phyloP scores from a whole-genome alignment of 148 eudicot species.

The Rhododendron henanense region DNA sequence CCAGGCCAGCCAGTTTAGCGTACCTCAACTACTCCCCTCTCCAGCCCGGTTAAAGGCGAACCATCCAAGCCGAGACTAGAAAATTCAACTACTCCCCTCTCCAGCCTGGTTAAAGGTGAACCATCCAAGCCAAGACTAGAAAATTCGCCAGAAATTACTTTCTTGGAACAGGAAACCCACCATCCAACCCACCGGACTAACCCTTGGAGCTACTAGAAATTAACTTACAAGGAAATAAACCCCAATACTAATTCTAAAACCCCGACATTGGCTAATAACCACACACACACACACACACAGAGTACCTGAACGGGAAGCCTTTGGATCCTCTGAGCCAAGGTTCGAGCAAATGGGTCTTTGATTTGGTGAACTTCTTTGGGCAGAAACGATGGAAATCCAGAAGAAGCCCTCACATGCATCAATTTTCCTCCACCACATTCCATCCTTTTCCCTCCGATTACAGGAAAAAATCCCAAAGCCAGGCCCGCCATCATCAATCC shows the following conservation, averaged over 20 bases:
- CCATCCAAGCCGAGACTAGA: no score
- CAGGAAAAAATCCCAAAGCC: background rate
- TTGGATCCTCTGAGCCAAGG: conserved; percentile 66
- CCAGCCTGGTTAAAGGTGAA: no score
- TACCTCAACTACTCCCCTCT: no score
- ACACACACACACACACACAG: background rate
- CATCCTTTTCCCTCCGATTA: conserved; percentile 6
- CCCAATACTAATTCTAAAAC: background rate
- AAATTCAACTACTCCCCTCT: no score
- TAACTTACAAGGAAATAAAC: background rate
- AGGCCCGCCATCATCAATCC: conserved; percentile 8
- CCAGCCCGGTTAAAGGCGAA: no score
- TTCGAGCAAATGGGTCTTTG: conserved; percentile 70
- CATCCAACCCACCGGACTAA: background rate
- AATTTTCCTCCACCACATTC: background rate
- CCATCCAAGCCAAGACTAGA: no score
- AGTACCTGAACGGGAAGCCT: conserved; percentile 72
- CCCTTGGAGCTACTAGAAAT: background rate
- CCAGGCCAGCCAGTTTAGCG: no score
- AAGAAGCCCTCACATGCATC: conserved; percentile 3
- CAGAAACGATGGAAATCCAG: conserved; percentile 67
- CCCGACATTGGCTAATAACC: background rate
- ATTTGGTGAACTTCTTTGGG: conserved; percentile 60
- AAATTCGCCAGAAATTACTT: background rate
- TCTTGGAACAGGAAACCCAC: no score